Base-by-base conservation (phyloP, 2,329 filamentous ascomycete genomes). In the Fusarium xyrophilum region DNA sequence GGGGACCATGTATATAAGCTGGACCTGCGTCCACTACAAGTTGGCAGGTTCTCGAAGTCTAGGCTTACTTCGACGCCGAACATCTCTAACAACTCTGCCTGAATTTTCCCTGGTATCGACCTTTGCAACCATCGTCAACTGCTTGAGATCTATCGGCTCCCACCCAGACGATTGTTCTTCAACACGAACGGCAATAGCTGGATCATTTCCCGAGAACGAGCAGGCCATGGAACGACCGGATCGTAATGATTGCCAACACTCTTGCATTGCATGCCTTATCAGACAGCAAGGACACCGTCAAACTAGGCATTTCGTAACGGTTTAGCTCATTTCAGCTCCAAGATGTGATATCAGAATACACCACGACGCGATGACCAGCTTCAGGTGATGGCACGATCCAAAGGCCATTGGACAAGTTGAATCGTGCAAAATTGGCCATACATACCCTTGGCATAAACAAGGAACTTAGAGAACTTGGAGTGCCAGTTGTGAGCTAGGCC, bases 1-100 rank as follows among this genome's bases (percentile, higher is more conserved):
- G 30, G 28, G 25, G 21, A 40, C 65, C 51, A 50, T 66, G 64
- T 73, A 74, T 72, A 72, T 74, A 74, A 74, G 61, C 53, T 65
- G 61, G 72, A 51, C 67, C 46, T 73, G 53, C 56, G 56, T 70
- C 71, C 64, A n/a, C 50, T 32, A 43, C 14, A 13, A 47, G 27
- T 53, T 36, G 33, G 14, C 21, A 13, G 17, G 17, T 64, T 59
- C 50, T 63, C 38, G 28, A 60, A 51, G 28, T 23, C 42, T 59
- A 32, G 63, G 60, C 47, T 71, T 69, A 64, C 47, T 66, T 61
- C 36, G 15, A 69, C 51, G 43, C 60, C n/a, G 14, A 35, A 36
- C 13, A n/a, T 35, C 17, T 15, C n/a, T 7, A 30, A 67, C 28
- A 17, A 11, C 23, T 36, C 14, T 30, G 11, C 11, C 28, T n/a